phyloP scores from a whole-genome alignment of 768 basidiomycete species.

The Hericium rajendrae region DNA sequence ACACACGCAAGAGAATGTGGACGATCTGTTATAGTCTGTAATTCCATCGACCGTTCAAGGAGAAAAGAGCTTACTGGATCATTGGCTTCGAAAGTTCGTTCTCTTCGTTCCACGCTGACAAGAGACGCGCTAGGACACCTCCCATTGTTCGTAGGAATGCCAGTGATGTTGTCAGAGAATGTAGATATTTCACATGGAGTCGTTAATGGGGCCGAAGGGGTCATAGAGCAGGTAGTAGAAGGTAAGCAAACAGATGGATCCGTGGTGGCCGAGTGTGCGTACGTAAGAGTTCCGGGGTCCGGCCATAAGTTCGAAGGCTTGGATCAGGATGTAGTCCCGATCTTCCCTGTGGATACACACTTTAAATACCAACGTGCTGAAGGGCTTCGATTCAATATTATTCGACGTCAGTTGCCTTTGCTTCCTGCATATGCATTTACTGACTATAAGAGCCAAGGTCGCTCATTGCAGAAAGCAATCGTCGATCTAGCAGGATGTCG shows the following conservation, averaged over 20 bases:
- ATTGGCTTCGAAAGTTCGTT: background rate
- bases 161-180: background rate
- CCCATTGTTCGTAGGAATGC: background rate
- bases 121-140: background rate
- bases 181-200: background rate
- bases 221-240: too few relatives aligned
- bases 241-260: too few relatives aligned
- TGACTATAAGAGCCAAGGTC: background rate
- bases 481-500: background rate
- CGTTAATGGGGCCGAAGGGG: background rate
- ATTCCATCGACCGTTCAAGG: background rate
- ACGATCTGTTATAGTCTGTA: background rate
- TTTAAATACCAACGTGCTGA: background rate
- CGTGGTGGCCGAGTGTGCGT: too few relatives aligned
- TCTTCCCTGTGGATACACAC: background rate
- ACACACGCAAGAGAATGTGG: background rate
- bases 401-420: background rate
- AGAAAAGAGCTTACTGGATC: background rate
- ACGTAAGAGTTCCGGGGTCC: too few relatives aligned
- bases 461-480: background rate
- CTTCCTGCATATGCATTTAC: background rate
- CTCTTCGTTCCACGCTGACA: background rate
- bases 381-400: background rate
- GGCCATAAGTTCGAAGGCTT: too few relatives aligned
- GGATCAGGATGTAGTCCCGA: too few relatives aligned